Percentiles rank a stretch among this genome's conserved stretches.
Conservation (phyloP, 192 early-diverging fungal species). For the Backusella sp. region DNA sequence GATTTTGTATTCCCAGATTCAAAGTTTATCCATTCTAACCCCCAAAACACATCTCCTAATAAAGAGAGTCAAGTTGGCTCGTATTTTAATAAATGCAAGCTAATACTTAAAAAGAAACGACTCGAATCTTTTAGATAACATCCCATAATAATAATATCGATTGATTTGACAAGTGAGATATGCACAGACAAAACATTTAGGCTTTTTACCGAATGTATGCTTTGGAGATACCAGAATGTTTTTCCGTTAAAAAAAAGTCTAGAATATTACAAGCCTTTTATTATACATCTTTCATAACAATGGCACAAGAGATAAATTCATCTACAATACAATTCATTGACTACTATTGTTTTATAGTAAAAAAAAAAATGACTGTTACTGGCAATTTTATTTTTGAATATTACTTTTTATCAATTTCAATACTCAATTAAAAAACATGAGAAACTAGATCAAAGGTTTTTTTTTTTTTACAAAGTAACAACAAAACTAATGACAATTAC, state of each 20-base stretch:
- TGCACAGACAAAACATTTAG: constrained; percentile 6
- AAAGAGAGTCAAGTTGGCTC: background rate
- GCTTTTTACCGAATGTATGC: background rate
- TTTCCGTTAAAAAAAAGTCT: background rate
- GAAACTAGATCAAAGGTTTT: background rate
- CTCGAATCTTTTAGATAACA: background rate
- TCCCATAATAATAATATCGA: background rate
- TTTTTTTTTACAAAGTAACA: background rate
- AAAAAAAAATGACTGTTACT: background rate
- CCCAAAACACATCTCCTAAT: background rate
- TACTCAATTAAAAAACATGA: background rate
- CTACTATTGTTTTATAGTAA: too few species aligned
- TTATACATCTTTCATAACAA: background rate
- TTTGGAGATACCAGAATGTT: background rate
- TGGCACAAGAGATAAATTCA: background rate
- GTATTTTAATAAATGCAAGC: background rate
- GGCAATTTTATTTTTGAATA: background rate
- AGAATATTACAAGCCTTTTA: background rate
- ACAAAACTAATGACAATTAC: background rate
- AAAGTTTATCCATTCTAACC: background rate
- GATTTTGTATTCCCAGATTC: background rate
- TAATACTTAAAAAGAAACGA: constrained; percentile 1
- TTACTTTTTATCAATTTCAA: background rate
- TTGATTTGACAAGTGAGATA: background rate
- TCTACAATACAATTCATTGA: background rate